Evolutionary conservation across 495 filamentous ascomycete genomes (phyloP).

Genomic region (Hypoxylon cercidicola): DNA sequence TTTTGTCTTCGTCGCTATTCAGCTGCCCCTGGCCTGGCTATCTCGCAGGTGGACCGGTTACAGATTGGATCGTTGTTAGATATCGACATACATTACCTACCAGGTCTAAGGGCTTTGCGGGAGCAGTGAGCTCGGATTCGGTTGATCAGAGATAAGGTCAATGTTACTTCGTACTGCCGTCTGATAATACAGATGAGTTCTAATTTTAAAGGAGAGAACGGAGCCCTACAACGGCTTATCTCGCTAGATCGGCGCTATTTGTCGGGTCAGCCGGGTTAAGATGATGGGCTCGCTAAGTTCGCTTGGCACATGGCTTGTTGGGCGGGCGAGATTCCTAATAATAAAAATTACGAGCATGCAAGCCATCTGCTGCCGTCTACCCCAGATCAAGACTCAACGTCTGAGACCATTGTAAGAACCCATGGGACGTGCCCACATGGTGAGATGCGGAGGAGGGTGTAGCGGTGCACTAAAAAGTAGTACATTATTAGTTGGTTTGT

Average conservation of each 20-base stretch:
- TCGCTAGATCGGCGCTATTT: conserved; percentile 41
- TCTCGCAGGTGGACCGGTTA: too few species aligned
- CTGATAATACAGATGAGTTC: conserved; percentile 4
- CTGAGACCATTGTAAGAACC: conserved; percentile 27
- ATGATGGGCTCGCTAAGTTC: conserved; percentile 24
- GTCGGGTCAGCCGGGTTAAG: conserved; percentile 13
- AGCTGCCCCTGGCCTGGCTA: too few species aligned
- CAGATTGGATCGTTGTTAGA: background rate
- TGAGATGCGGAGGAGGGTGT: conserved; percentile 18
- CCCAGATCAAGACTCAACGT: conserved; percentile 23
- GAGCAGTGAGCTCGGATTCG: too few species aligned
- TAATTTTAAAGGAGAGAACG: background rate
- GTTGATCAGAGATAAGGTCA: too few species aligned
- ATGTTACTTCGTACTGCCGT: background rate
- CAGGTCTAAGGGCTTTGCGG: too few species aligned
- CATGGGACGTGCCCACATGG: conserved; percentile 21
- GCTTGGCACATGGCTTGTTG: conserved; percentile 22
- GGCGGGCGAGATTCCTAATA: conserved; percentile 22
- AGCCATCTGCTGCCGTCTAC: conserved; percentile 26
- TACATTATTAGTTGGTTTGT: conserved; percentile 1
- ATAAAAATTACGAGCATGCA: conserved; percentile 31
- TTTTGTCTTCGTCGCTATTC: background rate
- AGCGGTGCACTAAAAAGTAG: conserved; percentile 1
- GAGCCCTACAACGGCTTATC: conserved; percentile 29
- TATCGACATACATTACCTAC: background rate